Conservation (phyloP, 345 rosid species). For the Salix suchowensis region DNA sequence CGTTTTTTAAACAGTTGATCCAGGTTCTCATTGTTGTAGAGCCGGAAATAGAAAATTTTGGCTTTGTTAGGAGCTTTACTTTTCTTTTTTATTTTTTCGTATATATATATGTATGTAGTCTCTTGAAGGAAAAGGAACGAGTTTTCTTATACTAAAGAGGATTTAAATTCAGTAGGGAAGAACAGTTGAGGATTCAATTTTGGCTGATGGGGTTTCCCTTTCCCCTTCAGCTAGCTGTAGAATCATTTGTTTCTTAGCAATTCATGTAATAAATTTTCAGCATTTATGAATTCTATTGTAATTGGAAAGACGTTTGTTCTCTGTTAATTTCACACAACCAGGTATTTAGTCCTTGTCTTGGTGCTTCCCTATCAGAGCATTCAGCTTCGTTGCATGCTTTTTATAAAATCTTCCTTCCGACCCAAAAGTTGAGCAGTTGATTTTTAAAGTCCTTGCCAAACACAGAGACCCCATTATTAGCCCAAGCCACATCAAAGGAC, state of each 20-base stretch:
- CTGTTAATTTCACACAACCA: not conserved
- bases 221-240: slow-evolving; percentile 28
- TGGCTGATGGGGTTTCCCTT: slow-evolving; percentile 27
- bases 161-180: slow-evolving; percentile 27
- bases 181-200: slow-evolving; percentile 32
- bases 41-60: slow-evolving; percentile 47
- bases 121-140: slow-evolving; percentile 21
- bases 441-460: too few species aligned
- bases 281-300: slow-evolving; percentile 13
- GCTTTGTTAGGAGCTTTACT: slow-evolving; percentile 25
- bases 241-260: slow-evolving; percentile 28
- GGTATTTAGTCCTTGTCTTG: not conserved
- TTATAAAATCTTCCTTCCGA: too few species aligned
- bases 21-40: slow-evolving; percentile 24
- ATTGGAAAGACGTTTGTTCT: slow-evolving; percentile 5
- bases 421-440: too few species aligned
- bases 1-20: slow-evolving; percentile 2
- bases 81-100: not conserved
- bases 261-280: slow-evolving; percentile 37
- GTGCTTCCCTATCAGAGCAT: not conserved
- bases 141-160: slow-evolving; percentile 40
- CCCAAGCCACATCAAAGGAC: too few species aligned
- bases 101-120: slow-evolving; percentile 13
- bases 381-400: not conserved
- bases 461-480: too few species aligned